These are phyloP conservation scores for Beauveria medogensis DNA, from an alignment of 2,329 filamentous ascomycete genomes.

Conservation along the genomic window DNA sequence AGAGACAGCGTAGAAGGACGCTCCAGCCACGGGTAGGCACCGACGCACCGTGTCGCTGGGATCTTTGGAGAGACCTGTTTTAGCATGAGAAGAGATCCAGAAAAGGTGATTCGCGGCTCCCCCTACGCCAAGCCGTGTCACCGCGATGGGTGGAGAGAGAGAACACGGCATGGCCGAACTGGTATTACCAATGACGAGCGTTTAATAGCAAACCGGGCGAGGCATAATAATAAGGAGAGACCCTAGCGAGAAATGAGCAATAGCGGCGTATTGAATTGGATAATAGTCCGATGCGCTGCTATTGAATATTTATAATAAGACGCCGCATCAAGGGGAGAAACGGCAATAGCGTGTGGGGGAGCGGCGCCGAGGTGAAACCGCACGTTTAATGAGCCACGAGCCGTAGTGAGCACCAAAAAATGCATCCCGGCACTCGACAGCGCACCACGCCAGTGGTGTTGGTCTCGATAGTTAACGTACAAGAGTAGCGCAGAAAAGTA, in stretches of 20 bases:
- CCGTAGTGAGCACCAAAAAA: not conserved
- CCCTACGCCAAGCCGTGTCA: not conserved
- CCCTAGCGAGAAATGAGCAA: not conserved
- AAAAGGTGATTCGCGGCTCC: not conserved
- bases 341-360: conserved; percentile 12
- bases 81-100: not conserved
- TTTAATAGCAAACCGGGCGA: not conserved
- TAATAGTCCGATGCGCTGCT: not conserved
- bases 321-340: not conserved
- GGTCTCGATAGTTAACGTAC: too few species aligned
- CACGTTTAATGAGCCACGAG: conserved; percentile 41
- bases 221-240: not conserved
- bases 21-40: not conserved
- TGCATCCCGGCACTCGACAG: not conserved
- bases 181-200: not conserved
- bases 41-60: not conserved
- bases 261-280: not conserved
- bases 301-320: not conserved
- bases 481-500: too few species aligned
- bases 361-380: conserved; percentile 54
- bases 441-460: not conserved
- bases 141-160: not conserved
- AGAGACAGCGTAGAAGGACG: conserved; percentile 6
- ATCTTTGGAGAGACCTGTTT: not conserved
- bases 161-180: not conserved